Base-by-base conservation (phyloP, 768 basidiomycete genomes). In the Sporobolomyces phaffii region DNA sequence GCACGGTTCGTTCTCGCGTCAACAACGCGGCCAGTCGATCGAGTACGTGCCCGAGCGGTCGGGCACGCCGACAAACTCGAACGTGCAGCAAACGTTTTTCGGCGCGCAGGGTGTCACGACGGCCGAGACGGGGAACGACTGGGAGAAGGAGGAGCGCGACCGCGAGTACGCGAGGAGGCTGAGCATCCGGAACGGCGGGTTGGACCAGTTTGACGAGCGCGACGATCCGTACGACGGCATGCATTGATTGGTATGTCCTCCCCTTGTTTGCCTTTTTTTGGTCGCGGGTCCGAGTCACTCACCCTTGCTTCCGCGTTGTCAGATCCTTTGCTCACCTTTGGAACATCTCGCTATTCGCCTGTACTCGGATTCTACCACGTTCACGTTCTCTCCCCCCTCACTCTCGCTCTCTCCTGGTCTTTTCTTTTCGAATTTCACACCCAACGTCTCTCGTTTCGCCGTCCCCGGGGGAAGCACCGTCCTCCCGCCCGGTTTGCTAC, bases 81-180 rank as follows among this genome's bases (percentile, higher is more conserved):
- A 74, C 72, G 73, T 70, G 11, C 73, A 73, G 56, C 73, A 75
- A 47, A 60, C 68, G 26, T 75, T 70, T 60, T 69, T 70, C 28
- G 51, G 63, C 10, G 36, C 41, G 26, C 22, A 49, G 36, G 48
- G 41, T 26, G 56, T 49, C 34, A 38, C 45, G 38, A 48, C 36
- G 38, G 45, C 47, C 6, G 61, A 45, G 51, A 49, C 22, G 20
- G 51, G 51, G n/a, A 44, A 53, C 33, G 41, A 45, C 13, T 33
- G 41, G 28, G 52, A 45, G 18, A 22, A 33, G 41, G 61, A 44
- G 31, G 61, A 52, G 29, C 15, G 36, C 24, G 49, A 52, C 20
- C 36, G 41, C 11, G 29, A 45, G 28, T 9, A 31, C 15, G 41
- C 22, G 50, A 62, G 61, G 61, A 62, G 50, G 43, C 47, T 62